phyloP scores from a whole-genome alignment of 805 yeast genomes.

The Starmerella kuoi region DNA sequence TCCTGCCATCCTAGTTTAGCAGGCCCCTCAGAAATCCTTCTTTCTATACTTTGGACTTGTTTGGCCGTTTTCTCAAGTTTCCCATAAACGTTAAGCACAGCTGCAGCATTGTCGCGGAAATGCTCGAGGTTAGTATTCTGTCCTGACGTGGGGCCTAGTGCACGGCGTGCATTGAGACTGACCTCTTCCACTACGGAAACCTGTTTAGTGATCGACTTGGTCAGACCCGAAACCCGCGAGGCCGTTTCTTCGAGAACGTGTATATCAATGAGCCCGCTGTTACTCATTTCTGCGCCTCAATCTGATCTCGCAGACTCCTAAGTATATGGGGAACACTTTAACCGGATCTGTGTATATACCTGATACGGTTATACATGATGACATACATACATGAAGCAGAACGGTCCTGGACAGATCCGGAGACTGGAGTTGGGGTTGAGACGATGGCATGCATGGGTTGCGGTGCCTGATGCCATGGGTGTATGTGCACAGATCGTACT shows the following conservation, averaged over 20 bases:
- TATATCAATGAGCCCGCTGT: constrained; percentile 37
- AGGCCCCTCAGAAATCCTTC: constrained; percentile 17
- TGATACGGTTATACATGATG: too few relatives aligned
- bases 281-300: constrained; percentile 8
- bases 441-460: too few relatives aligned
- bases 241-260: constrained; percentile 70
- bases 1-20: constrained; percentile 16
- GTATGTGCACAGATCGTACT: too few relatives aligned
- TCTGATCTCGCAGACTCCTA: not conserved
- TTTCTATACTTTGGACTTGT: constrained; percentile 21
- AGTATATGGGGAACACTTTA: not conserved
- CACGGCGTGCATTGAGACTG: constrained; percentile 44
- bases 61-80: constrained; percentile 33
- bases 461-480: too few relatives aligned
- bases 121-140: constrained; percentile 40
- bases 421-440: too few relatives aligned
- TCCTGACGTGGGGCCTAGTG: constrained; percentile 60
- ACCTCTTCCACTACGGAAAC: constrained; percentile 41
- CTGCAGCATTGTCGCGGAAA: constrained; percentile 19
- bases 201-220: constrained; percentile 44
- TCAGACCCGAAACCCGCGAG: constrained; percentile 43
- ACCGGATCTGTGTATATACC: too few relatives aligned
- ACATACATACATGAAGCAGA: too few relatives aligned
- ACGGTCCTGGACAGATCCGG: too few relatives aligned
- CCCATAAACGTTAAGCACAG: constrained; percentile 24